These are phyloP conservation scores for Aspergillus sp. DNA, from an alignment of 2,329 filamentous ascomycete species.

Conservation along the genomic window DNA sequence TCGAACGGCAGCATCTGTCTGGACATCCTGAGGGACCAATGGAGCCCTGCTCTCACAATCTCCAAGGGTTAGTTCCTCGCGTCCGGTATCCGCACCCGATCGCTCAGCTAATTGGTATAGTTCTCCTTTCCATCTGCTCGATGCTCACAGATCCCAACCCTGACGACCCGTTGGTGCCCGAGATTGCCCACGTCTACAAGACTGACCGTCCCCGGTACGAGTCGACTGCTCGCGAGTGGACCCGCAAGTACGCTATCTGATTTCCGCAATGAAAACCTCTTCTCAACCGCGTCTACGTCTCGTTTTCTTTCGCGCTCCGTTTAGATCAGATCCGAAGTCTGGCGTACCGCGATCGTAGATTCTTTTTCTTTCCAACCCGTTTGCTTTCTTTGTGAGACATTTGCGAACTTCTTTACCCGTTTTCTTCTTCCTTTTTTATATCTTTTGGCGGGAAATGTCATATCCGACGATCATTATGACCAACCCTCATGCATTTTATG, in stretches of 20 bases:
- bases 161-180: conserved; percentile 94
- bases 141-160: conserved; percentile 99
- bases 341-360: conserved; percentile 36
- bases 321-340: conserved; percentile 32
- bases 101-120: conserved; percentile 41
- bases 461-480: conserved; percentile 35
- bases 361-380: conserved; percentile 13
- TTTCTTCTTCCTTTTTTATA: conserved; percentile 14
- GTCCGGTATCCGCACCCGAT: background rate
- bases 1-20: conserved; percentile 98
- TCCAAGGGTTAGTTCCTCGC: conserved; percentile 73
- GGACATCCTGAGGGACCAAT: conserved; percentile 97
- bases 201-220: conserved; percentile 94
- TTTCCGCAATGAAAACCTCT: conserved; percentile 21
- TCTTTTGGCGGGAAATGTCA: conserved; percentile 26
- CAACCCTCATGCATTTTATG: conserved; percentile 31
- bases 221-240: conserved; percentile 95
- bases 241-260: conserved; percentile 96
- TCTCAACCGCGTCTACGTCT: conserved; percentile 20
- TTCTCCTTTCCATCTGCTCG: conserved; percentile 96
- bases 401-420: conserved; percentile 14
- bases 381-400: conserved; percentile 13
- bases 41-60: conserved; percentile 96
- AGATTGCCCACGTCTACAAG: conserved; percentile 99
- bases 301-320: conserved; percentile 22